Conservation (phyloP, 1,139 yeast genomes). For the Saccharomyces pastorianus region DNA sequence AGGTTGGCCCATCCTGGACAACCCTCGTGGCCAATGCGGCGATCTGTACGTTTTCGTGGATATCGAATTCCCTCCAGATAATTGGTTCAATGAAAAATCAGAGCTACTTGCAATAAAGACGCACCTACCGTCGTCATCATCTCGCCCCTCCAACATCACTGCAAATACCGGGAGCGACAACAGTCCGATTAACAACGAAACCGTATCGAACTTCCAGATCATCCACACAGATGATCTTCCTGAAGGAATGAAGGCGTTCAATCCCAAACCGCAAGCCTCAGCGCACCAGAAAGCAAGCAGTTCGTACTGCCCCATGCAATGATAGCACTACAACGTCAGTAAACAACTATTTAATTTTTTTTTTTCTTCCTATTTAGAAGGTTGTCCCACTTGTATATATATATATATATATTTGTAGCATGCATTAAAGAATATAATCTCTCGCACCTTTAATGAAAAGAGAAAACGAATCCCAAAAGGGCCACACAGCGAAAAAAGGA, state of each 20-base stretch:
- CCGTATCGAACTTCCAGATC: slow-evolving; percentile 12
- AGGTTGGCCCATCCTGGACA: slow-evolving; percentile 69
- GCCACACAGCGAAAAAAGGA: no score
- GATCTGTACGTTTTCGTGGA: slow-evolving; percentile 65
- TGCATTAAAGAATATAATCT: neutral
- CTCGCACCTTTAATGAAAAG: neutral
- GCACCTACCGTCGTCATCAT: slow-evolving; percentile 39
- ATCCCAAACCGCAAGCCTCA: neutral
- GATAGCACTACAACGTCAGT: neutral
- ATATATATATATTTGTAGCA: neutral
- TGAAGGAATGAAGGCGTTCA: neutral
- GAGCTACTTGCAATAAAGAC: slow-evolving; percentile 48
- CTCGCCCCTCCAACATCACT: no score
- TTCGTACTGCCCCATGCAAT: neutral
- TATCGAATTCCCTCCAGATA: slow-evolving; percentile 68
- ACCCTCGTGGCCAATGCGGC: slow-evolving; percentile 43
- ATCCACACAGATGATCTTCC: slow-evolving; percentile 2
- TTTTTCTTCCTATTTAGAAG: neutral
- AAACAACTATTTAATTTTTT: neutral
- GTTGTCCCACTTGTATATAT: neutral
- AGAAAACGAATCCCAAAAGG: no score
- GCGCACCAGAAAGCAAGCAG: neutral
- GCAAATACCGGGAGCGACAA: neutral
- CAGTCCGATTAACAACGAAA: slow-evolving; percentile 22
- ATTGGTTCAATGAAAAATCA: slow-evolving; percentile 31